Percentiles rank a stretch among this genome's conserved stretches.
These are phyloP conservation scores for Neurospora cerealis DNA, from an alignment of 495 filamentous ascomycete species.

Conservation along the genomic window DNA sequence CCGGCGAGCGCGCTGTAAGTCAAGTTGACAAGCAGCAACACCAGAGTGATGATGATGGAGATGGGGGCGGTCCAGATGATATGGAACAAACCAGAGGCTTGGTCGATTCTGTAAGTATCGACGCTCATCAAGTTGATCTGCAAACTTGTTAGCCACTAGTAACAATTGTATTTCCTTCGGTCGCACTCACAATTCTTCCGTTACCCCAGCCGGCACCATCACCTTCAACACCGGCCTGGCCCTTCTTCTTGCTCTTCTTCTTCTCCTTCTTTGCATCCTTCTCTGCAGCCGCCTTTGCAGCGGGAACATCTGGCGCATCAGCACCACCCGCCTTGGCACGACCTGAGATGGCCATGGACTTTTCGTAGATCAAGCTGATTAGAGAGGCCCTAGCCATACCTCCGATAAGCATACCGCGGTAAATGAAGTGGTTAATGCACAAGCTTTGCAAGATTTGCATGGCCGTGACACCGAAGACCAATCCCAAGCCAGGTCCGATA, in stretches of 20 bases:
- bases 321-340: conserved; percentile 61
- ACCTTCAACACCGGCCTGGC: conserved; percentile 40
- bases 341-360: conserved; percentile 71
- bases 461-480: conserved; percentile 62
- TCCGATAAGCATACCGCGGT: conserved; percentile 69
- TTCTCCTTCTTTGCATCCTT: conserved; percentile 23
- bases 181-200: conserved; percentile 52
- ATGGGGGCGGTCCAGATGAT: conserved; percentile 81
- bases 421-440: conserved; percentile 72
- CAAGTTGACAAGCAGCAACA: conserved; percentile 73
- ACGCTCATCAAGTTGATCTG: conserved; percentile 79
- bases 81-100: conserved; percentile 79
- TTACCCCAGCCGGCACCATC: conserved; percentile 83
- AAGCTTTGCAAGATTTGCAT: conserved; percentile 71
- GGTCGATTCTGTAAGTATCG: conserved; percentile 83
- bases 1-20: conserved; percentile 82
- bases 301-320: conserved; percentile 23
- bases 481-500: conserved; percentile 58
- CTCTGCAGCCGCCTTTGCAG: conserved; percentile 26
- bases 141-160: conserved; percentile 2
- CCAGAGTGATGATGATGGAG: conserved; percentile 62
- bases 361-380: conserved; percentile 68
- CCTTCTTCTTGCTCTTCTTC: conserved; percentile 20
- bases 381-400: conserved; percentile 65
- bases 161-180: neutral